Evolutionary conservation across 2,329 filamentous ascomycete genomes (phyloP), one percentile per base, ranked within the genome.

Genomic region (Cladosporium sp.): DNA sequence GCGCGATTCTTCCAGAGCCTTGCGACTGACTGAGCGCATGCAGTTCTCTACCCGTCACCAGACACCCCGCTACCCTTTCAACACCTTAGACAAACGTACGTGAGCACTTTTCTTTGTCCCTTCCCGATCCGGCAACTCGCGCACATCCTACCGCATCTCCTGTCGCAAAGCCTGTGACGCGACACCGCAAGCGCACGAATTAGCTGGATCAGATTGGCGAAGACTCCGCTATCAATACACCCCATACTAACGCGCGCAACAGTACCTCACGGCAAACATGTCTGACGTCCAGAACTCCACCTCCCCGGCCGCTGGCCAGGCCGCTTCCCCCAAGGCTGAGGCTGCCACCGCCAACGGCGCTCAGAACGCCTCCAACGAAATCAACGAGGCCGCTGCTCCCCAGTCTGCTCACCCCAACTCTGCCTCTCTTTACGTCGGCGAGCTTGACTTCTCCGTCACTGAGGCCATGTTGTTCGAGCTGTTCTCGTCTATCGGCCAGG

Each of bases 391-490:
- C 71, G 90, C 92, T 70, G 84, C 86, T 69, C 82, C 83, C 68
- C 89, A 92, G 72, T 87, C 87, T 64, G 75, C 86, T 84, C 72
- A 93, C 77, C 91, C 92, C 80, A 94, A 96, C 81, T 98, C 95
- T 62, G 95, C 95, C 71, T 99, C 95, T 67, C 92, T 99, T 79
- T 99, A 99, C 80, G 95, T 99, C 73, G 95, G 95, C 80, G 95
- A 99, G 86, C 92, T 99, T 75, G 95, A 99, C 81, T 89, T 92
- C 74, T 95, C 92, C 69, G 95, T 99, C 80, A 99, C 95, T 71
- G 95, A 99, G 87, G 95, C 95, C 74, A 99, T 99, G 95, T 93
- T 99, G 77, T 99, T 98, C 82, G 95, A 99, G 88, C 91, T 99
- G 70, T 99, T 99, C 88, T 98, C 95, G 68, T 95, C 96, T 82